Evolutionary conservation across 345 rosid genomes (phyloP).

Genomic region (Aquilaria malaccensis): DNA sequence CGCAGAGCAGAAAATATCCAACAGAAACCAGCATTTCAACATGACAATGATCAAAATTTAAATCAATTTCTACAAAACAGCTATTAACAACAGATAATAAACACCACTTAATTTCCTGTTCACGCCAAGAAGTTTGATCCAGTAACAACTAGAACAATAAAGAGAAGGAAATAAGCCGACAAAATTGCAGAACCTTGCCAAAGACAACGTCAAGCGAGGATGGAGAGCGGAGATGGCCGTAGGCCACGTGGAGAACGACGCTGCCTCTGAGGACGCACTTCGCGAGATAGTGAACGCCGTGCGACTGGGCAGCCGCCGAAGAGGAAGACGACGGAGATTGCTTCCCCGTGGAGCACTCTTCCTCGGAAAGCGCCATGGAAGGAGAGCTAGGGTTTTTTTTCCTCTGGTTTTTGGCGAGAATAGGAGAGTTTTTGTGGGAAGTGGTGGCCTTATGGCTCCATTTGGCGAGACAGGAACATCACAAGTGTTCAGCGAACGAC

Average conservation of each 20-base stretch:
- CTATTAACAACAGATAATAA: too few species aligned
- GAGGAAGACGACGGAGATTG: conserved; percentile 58
- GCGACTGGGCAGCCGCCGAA: conserved; percentile 32
- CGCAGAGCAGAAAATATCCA: too few species aligned
- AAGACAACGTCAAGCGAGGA: conserved; percentile 74
- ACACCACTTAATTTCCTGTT: too few species aligned
- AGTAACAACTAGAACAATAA: background rate
- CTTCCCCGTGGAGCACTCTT: conserved; percentile 75
- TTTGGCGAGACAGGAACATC: conserved; percentile 4
- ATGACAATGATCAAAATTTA: too few species aligned
- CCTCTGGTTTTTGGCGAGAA: background rate
- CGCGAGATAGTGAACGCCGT: conserved; percentile 63
- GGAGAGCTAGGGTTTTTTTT: conserved; percentile 14
- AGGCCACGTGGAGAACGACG: conserved; percentile 77
- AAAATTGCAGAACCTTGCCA: conserved; percentile 51
- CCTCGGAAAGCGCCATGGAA: conserved; percentile 88
- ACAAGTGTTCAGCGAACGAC: background rate
- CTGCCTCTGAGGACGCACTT: conserved; percentile 85
- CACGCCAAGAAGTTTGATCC: background rate
- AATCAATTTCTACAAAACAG: too few species aligned
- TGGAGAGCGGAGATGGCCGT: conserved; percentile 68
- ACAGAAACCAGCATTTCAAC: background rate
- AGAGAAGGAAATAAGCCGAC: background rate
- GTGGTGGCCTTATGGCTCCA: background rate
- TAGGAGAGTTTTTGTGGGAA: background rate